phyloP scores from a whole-genome alignment of 345 rosid genomes.

The Brassica carinata region DNA sequence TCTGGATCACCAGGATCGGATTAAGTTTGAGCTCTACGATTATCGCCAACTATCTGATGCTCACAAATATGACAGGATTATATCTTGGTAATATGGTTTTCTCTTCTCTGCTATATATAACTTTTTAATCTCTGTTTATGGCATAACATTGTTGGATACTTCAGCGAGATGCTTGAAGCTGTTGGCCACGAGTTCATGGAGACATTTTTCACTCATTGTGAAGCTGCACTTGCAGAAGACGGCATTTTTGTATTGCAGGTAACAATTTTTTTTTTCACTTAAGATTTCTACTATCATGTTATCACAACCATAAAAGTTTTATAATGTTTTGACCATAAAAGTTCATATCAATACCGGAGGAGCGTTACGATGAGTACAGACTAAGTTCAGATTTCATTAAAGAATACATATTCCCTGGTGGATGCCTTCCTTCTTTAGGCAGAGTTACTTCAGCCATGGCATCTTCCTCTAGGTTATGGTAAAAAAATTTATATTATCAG shows the following conservation, averaged over 20 bases:
- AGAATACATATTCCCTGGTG: conserved; percentile 87
- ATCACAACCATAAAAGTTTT: neutral
- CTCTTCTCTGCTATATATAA: neutral
- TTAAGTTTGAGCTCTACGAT: conserved; percentile 63
- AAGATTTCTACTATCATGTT: neutral
- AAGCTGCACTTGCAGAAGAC: conserved; percentile 65
- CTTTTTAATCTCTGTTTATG: no score
- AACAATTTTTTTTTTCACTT: neutral
- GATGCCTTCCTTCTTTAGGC: conserved; percentile 73
- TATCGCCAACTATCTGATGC: conserved; percentile 61
- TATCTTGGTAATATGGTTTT: conserved; percentile 56
- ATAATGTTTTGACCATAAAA: conserved; percentile 18
- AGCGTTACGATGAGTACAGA: conserved; percentile 62
- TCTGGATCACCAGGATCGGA: conserved; percentile 48
- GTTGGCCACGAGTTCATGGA: conserved; percentile 89
- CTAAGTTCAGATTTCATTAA: conserved; percentile 69
- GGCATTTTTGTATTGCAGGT: conserved; percentile 79
- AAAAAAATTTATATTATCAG: neutral
- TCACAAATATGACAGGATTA: conserved; percentile 67
- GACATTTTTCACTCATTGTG: conserved; percentile 64
- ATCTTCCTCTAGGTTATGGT: conserved; percentile 72
- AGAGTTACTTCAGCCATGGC: conserved; percentile 76
- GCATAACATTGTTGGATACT: neutral
- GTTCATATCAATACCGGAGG: conserved; percentile 83
- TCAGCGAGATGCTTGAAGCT: conserved; percentile 86